Percentiles rank a stretch among this genome's conserved stretches.
Conservation (phyloP, 106 monocot genomes). For the Dactylorhiza incarnata region DNA sequence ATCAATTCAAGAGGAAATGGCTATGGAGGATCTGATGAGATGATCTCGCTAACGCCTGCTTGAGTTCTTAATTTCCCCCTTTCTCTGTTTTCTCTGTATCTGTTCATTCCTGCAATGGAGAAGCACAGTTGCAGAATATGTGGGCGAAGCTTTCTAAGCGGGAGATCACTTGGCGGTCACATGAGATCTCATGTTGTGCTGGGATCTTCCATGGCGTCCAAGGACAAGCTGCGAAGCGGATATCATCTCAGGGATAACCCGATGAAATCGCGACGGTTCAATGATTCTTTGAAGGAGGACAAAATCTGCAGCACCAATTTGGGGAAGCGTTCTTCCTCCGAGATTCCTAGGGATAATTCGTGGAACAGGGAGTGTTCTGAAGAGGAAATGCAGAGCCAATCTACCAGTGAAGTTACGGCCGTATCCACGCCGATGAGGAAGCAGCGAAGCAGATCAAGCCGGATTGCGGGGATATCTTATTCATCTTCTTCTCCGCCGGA, state of each 20-base stretch:
- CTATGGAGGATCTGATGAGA: neutral
- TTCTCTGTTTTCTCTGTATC: neutral
- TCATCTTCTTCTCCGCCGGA: neutral
- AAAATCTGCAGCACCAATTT: neutral
- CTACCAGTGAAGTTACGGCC: neutral
- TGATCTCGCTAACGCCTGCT: neutral
- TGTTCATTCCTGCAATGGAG: neutral
- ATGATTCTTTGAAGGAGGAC: neutral
- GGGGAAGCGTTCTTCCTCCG: neutral
- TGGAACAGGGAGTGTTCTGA: neutral
- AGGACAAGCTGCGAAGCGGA: neutral
- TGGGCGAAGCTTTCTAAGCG: conserved; percentile 25
- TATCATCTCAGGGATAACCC: neutral
- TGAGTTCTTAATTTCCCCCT: neutral
- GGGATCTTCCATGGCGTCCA: neutral
- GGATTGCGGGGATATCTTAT: neutral
- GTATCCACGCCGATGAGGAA: neutral
- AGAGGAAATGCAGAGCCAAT: neutral
- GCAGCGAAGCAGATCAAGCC: conserved; percentile 1
- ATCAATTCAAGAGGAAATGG: neutral
- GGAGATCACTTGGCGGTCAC: conserved; percentile 42
- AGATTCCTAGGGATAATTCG: neutral
- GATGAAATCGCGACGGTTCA: neutral
- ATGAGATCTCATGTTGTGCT: conserved; percentile 33
- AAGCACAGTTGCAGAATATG: conserved; percentile 35